Conservation (phyloP, 2,329 filamentous ascomycete genomes). For the Pseudopyrenochaeta lycopersici region DNA sequence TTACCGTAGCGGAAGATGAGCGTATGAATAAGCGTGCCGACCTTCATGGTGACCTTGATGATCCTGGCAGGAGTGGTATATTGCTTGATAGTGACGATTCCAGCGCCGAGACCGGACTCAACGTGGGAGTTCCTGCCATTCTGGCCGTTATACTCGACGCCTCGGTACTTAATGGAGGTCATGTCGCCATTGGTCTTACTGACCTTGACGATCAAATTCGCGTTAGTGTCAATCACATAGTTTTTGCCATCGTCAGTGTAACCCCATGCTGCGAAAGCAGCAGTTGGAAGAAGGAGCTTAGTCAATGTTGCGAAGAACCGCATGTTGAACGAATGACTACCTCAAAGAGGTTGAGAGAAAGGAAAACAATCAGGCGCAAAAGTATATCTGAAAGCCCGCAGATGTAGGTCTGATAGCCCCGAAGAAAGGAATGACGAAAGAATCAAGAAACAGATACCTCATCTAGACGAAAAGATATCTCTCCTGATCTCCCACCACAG, state of each 20-base stretch:
- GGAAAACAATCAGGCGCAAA: no score
- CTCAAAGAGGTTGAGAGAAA: background rate
- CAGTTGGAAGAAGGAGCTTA: slow-evolving; percentile 32
- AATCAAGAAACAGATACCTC: no score
- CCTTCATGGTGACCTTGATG: slow-evolving; percentile 67
- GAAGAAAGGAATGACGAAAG: no score
- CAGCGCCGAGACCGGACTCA: slow-evolving; percentile 64
- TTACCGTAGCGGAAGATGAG: slow-evolving; percentile 67
- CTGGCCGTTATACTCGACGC: slow-evolving; percentile 61
- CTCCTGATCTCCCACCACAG: background rate
- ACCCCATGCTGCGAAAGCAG: slow-evolving; percentile 51
- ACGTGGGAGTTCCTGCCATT: slow-evolving; percentile 60
- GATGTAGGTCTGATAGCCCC: no score
- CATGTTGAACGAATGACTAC: slow-evolving; percentile 15
- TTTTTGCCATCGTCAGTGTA: slow-evolving; percentile 51
- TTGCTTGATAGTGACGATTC: slow-evolving; percentile 58
- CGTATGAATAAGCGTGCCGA: slow-evolving; percentile 67
- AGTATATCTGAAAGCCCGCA: no score
- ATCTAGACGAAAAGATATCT: background rate
- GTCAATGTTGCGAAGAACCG: slow-evolving; percentile 17
- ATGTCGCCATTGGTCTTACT: slow-evolving; percentile 65
- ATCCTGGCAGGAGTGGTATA: slow-evolving; percentile 41
- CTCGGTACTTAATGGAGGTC: slow-evolving; percentile 67
- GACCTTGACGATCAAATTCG: slow-evolving; percentile 37
- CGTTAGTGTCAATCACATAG: slow-evolving; percentile 49